Evolutionary conservation across 2,329 filamentous ascomycete genomes (phyloP).

Genomic region (Myriosclerotinia duriaeana): DNA sequence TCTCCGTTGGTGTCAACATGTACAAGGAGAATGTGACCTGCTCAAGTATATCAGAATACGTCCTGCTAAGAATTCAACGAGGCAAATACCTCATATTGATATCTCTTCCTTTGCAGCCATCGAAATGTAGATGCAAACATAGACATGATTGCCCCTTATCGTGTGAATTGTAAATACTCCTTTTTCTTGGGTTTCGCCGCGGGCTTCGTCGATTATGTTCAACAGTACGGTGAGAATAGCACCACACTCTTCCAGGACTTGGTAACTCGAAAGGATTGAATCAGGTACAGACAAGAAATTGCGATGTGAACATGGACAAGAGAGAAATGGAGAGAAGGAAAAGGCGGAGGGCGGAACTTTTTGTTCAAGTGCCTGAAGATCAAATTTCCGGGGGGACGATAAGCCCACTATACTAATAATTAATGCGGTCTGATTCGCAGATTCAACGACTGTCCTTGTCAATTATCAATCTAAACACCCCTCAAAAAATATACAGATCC

Average conservation of each 20-base stretch:
- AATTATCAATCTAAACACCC: neutral
- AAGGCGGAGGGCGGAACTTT: neutral
- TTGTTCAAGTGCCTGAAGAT: constrained; percentile 11
- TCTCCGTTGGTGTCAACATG: constrained; percentile 95
- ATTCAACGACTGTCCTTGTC: neutral
- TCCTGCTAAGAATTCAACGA: neutral
- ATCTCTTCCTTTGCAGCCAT: constrained; percentile 92
- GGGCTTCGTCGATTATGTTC: neutral
- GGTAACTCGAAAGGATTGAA: neutral
- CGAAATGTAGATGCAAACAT: constrained; percentile 55
- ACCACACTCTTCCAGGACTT: too few relatives aligned
- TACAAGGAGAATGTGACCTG: constrained; percentile 96
- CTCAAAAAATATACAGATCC: neutral
- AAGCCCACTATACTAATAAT: constrained; percentile 5
- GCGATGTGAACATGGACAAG: neutral
- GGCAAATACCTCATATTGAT: constrained; percentile 74
- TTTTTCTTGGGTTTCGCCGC: neutral
- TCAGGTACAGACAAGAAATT: neutral
- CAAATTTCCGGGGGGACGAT: constrained; percentile 10
- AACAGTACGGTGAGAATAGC: neutral
- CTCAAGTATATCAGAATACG: constrained; percentile 66
- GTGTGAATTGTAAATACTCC: neutral
- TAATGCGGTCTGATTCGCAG: constrained; percentile 8
- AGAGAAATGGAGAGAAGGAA: neutral
- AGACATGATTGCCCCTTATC: constrained; percentile 34